A percentile compares a stretch with the other conserved stretches of the same genome.
Evolutionary conservation across 306 rosid genomes (phyloP).

Genomic region (Malus asiatica): DNA sequence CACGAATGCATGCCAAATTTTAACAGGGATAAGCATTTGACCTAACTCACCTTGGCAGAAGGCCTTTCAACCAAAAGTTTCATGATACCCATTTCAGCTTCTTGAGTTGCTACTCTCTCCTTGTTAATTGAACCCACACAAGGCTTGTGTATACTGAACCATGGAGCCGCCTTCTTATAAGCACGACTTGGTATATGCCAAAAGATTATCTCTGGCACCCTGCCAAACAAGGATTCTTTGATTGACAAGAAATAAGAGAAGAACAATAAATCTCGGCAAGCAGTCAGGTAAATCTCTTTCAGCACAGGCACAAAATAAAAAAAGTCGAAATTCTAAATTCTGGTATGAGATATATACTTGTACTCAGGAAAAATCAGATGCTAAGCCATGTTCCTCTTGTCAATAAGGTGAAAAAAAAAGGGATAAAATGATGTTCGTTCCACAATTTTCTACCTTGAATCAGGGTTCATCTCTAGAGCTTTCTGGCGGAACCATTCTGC

Average conservation of each 20-base stretch:
- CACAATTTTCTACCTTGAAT: conserved; percentile 42
- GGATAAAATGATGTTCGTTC: neutral
- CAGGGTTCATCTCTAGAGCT: conserved; percentile 47
- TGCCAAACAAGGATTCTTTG: conserved; percentile 24
- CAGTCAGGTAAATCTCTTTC: neutral
- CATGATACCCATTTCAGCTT: conserved; percentile 66
- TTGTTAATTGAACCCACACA: conserved; percentile 78
- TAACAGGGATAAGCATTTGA: neutral
- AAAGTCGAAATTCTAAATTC: neutral
- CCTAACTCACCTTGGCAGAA: conserved; percentile 76
- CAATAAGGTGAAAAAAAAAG: too few relatives aligned
- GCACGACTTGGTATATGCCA: conserved; percentile 90
- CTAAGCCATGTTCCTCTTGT: neutral
- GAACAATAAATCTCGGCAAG: neutral
- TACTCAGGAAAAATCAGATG: too few relatives aligned
- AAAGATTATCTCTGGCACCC: conserved; percentile 29
- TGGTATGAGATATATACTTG: too few relatives aligned
- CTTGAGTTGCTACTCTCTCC: conserved; percentile 73
- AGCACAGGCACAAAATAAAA: neutral
- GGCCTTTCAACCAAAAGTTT: conserved; percentile 48
- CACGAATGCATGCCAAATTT: neutral
- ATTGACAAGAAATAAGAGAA: conserved; percentile 5
- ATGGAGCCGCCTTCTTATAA: conserved; percentile 57
- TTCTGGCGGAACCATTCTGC: conserved; percentile 60
- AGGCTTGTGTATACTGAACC: conserved; percentile 41